These are phyloP conservation scores for Pleoardoris graminearum DNA, from an alignment of 2,329 filamentous ascomycete species.

Conservation along the genomic window DNA sequence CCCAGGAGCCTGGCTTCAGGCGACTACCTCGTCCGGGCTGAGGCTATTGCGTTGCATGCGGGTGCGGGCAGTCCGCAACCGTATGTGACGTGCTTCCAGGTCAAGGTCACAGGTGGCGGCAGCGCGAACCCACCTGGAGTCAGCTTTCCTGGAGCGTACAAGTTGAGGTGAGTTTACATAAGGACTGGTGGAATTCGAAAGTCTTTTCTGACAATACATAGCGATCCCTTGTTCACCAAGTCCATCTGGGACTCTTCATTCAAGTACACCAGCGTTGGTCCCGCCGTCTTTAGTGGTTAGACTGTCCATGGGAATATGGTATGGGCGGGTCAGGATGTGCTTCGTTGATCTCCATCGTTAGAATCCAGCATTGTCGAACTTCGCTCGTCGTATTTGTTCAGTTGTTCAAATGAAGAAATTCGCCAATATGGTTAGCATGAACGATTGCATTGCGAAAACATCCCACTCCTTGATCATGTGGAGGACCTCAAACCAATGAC, in stretches of 20 bases:
- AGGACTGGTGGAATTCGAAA: neutral
- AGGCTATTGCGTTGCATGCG: conserved; percentile 41
- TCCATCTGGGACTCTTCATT: conserved; percentile 39
- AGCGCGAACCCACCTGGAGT: conserved; percentile 39
- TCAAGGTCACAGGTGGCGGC: conserved; percentile 43
- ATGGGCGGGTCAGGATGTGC: too few species aligned
- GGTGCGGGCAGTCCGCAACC: conserved; percentile 38
- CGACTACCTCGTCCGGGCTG: conserved; percentile 41
- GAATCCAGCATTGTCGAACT: too few species aligned
- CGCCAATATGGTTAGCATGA: conserved; percentile 5
- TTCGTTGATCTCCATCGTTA: too few species aligned
- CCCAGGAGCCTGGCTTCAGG: conserved; percentile 38
- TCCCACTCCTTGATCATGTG: neutral
- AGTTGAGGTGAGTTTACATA: conserved; percentile 21
- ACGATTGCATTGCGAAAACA: neutral
- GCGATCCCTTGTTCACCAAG: conserved; percentile 40
- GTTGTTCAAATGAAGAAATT: conserved; percentile 2
- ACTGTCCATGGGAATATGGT: too few species aligned
- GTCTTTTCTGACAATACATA: conserved; percentile 10
- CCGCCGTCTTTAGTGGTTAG: conserved; percentile 39
- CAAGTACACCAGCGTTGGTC: conserved; percentile 42
- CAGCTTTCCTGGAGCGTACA: conserved; percentile 42
- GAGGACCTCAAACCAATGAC: neutral
- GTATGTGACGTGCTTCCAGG: conserved; percentile 44
- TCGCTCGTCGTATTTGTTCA: too few species aligned